Percentiles rank a stretch among this genome's conserved stretches.
Evolutionary conservation across 2,329 filamentous ascomycete genomes (phyloP).

Genomic region (Blumeriella jaapii): DNA sequence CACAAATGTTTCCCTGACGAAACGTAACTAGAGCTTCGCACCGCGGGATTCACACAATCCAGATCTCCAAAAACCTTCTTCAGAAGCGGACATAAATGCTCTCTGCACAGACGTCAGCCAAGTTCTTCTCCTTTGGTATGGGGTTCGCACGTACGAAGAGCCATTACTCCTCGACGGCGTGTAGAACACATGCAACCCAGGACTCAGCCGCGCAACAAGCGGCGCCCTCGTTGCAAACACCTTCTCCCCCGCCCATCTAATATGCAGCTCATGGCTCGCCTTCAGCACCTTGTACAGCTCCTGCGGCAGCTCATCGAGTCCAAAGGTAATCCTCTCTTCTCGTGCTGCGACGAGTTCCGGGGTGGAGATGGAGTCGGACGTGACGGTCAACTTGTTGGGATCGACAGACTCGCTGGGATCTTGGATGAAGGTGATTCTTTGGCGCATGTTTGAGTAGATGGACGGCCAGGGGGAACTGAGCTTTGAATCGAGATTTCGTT

Average conservation of each 20-base stretch:
- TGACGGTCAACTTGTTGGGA: conserved; percentile 49
- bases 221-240: conserved; percentile 52
- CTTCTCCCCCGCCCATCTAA: conserved; percentile 61
- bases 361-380: conserved; percentile 41
- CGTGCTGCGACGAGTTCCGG: conserved; percentile 54
- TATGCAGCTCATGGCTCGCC: conserved; percentile 58
- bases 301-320: conserved; percentile 59
- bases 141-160: conserved; percentile 14
- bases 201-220: conserved; percentile 61
- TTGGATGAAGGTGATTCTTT: conserved; percentile 70
- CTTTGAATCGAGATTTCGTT: no score
- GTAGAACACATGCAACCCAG: conserved; percentile 74
- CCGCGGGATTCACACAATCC: conserved; percentile 42
- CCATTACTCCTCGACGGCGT: conserved; percentile 37
- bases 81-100: conserved; percentile 46
- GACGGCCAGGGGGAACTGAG: neutral
- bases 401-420: conserved; percentile 52
- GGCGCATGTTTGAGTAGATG: conserved; percentile 45
- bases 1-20: conserved; percentile 5
- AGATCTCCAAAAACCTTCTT: conserved; percentile 43
- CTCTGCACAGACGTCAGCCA: conserved; percentile 26
- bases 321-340: conserved; percentile 69
- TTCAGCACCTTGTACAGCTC: conserved; percentile 53
- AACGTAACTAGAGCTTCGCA: conserved; percentile 20
- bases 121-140: neutral